These are phyloP conservation scores for Shiraia bambusicola DNA, from an alignment of 2,329 filamentous ascomycete species.

Conservation along the genomic window DNA sequence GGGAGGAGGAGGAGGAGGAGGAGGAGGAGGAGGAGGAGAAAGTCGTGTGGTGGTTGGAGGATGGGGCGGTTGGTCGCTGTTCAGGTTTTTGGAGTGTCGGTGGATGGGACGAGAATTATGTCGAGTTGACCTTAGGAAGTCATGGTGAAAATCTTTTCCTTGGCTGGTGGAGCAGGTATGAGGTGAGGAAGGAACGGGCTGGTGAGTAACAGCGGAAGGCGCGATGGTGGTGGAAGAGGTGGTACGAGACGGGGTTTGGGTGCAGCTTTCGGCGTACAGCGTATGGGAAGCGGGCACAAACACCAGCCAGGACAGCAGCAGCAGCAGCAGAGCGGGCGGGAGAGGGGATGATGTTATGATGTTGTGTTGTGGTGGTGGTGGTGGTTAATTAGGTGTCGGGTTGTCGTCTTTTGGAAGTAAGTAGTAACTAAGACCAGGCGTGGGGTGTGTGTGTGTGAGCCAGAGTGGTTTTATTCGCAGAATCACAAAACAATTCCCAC, in stretches of 20 bases:
- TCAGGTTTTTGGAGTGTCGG: too few species aligned
- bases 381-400: too few species aligned
- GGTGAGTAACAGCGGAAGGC: slow-evolving; percentile 6
- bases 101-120: too few species aligned
- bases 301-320: slow-evolving; percentile 2
- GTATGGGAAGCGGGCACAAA: slow-evolving; percentile 8
- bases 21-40: slow-evolving; percentile 3
- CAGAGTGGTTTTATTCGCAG: too few species aligned
- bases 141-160: slow-evolving; percentile 18
- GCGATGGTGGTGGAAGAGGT: slow-evolving; percentile 12
- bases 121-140: slow-evolving; percentile 11
- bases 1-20: slow-evolving; percentile 3
- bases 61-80: slow-evolving; percentile 6
- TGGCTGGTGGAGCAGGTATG: not conserved
- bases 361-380: not conserved
- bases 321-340: not conserved
- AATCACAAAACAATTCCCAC: too few species aligned
- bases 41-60: not conserved
- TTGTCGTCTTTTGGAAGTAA: too few species aligned
- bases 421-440: too few species aligned
- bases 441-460: too few species aligned
- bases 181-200: not conserved
- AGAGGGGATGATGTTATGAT: not conserved
- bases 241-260: slow-evolving; percentile 11
- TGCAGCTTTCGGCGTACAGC: slow-evolving; percentile 6